A percentile compares a stretch with the other conserved stretches of the same genome.
phyloP scores from a whole-genome alignment of 2,329 filamentous ascomycete genomes.

The Botrytis fabae region DNA sequence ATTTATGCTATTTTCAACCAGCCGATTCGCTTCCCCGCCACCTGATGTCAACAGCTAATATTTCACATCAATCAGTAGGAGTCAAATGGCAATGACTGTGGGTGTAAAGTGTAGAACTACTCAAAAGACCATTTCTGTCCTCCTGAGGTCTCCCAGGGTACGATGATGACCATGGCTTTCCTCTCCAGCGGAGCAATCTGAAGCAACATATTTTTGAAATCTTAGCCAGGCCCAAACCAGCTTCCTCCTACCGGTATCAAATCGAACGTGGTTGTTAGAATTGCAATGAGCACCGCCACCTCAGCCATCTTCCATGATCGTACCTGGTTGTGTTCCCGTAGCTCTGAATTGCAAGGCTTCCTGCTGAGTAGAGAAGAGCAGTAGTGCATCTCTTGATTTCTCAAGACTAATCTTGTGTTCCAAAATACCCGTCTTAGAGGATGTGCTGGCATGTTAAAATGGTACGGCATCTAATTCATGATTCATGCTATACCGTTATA shows the following conservation, averaged over 20 bases:
- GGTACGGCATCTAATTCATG: neutral
- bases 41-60: neutral
- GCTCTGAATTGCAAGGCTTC: conserved; percentile 15
- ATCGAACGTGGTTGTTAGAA: conserved; percentile 6
- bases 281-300: neutral
- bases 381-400: neutral
- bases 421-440: neutral
- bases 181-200: neutral
- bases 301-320: conserved; percentile 17
- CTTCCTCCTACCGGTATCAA: neutral
- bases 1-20: neutral
- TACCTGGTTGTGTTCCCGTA: neutral
- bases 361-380: conserved; percentile 2
- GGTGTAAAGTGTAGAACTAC: neutral
- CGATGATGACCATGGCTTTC: conserved; percentile 3
- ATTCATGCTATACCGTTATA: neutral
- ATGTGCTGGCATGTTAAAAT: neutral
- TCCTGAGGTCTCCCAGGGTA: neutral
- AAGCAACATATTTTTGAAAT: neutral
- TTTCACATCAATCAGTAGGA: neutral
- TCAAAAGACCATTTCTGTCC: neutral
- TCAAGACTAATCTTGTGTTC: neutral
- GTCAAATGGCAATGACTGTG: neutral
- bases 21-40: too few species aligned
- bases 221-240: neutral